Conservation (phyloP, 768 basidiomycete species). For the Pulveroboletus frians region DNA sequence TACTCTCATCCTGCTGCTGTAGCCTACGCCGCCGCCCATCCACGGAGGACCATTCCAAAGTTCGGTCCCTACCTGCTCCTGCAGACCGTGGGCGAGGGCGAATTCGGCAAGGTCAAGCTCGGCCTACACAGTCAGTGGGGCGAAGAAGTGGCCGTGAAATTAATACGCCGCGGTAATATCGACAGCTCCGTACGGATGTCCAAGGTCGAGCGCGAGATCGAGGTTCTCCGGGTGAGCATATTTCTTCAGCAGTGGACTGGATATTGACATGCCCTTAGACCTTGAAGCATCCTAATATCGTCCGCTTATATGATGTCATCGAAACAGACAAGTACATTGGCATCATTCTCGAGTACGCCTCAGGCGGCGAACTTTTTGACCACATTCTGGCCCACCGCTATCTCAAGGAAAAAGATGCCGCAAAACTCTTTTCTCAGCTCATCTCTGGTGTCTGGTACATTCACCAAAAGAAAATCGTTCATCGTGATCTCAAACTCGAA, state of each 20-base stretch:
- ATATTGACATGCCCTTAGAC: constrained; percentile 46
- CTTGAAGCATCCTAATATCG: constrained; percentile 97
- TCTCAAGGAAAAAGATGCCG: constrained; percentile 89
- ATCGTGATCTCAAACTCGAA: constrained; percentile 98
- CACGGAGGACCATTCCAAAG: constrained; percentile 80
- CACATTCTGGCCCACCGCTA: constrained; percentile 98
- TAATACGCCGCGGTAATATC: constrained; percentile 89
- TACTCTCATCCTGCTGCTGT: constrained; percentile 82
- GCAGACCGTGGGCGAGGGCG: constrained; percentile 96
- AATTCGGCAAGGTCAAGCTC: constrained; percentile 99
- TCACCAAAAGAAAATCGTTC: constrained; percentile 98
- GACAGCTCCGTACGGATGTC: constrained; percentile 82
- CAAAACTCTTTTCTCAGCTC: constrained; percentile 95
- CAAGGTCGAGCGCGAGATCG: constrained; percentile 97
- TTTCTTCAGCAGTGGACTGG: constrained; percentile 1
- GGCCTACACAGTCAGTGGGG: constrained; percentile 91
- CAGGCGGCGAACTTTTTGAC: constrained; percentile 97
- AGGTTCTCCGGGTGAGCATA: constrained; percentile 79
- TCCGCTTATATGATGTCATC: constrained; percentile 95
- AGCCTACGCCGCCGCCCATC: constrained; percentile 78
- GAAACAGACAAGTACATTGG: constrained; percentile 99
- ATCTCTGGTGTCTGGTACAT: constrained; percentile 99
- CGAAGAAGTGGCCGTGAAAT: constrained; percentile 97
- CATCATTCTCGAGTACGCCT: constrained; percentile 97
- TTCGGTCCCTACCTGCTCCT: constrained; percentile 95